A percentile compares a stretch with the other conserved stretches of the same genome.
These are phyloP conservation scores for Cyanidioschyzon merolae DNA, from an alignment of 23 red algal genomes.

Conservation along the genomic window DNA sequence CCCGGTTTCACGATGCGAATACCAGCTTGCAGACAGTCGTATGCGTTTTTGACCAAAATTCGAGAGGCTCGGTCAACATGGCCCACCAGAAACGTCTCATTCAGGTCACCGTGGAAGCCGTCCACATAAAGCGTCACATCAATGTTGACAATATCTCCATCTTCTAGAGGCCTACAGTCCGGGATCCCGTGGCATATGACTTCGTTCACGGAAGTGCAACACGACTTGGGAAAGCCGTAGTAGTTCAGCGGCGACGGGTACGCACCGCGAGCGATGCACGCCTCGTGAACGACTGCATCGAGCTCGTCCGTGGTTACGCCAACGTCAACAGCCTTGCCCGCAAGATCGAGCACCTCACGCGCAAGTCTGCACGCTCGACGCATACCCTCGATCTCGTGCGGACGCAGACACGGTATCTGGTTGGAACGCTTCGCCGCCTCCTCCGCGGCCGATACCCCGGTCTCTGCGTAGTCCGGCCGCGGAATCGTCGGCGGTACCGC, in stretches of 20 bases:
- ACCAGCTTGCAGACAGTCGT: constrained; percentile 80
- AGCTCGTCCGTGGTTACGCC: constrained; percentile 91
- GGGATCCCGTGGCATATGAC: constrained; percentile 98
- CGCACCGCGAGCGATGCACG: constrained; percentile 43
- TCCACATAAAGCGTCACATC: constrained; percentile 82
- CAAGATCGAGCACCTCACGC: constrained; percentile 78
- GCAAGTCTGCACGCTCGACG: constrained; percentile 57
- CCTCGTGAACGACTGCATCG: constrained; percentile 67
- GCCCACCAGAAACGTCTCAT: constrained; percentile 84
- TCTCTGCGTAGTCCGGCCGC: constrained; percentile 51
- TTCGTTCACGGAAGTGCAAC: constrained; percentile 93
- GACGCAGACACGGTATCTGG: constrained; percentile 27
- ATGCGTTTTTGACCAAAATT: constrained; percentile 43
- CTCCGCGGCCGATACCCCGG: constrained; percentile 34
- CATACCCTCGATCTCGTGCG: constrained; percentile 45
- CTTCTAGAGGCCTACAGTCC: constrained; percentile 56
- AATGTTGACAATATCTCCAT: constrained; percentile 95
- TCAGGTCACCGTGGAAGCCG: constrained; percentile 90
- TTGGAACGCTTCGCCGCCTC: constrained; percentile 43
- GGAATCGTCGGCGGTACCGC: constrained; percentile 41
- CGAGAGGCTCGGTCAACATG: constrained; percentile 31
- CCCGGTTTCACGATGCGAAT: constrained; percentile 64
- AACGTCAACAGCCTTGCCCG: constrained; percentile 37
- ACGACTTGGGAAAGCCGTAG: constrained; percentile 88
- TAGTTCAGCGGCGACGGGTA: constrained; percentile 94